Conservation (phyloP, 2,329 filamentous ascomycete species). For the Atkinsonella texensis region DNA sequence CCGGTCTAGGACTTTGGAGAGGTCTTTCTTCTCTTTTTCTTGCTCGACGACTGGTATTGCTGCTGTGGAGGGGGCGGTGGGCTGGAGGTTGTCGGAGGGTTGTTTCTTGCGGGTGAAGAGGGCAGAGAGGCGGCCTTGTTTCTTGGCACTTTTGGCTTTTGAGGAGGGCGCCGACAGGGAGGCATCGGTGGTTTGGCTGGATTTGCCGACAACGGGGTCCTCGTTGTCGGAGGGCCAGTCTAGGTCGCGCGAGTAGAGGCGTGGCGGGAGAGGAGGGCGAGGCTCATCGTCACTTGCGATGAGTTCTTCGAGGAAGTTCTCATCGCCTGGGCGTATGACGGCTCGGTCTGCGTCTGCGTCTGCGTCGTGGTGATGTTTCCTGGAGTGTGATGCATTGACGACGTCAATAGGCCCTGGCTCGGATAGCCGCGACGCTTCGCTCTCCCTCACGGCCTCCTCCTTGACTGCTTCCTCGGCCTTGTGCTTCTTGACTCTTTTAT, state of each 20-base stretch:
- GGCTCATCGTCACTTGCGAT: constrained; percentile 31
- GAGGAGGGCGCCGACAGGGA: constrained; percentile 12
- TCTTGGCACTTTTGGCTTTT: constrained; percentile 21
- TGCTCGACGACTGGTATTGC: constrained; percentile 28
- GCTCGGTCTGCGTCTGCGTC: constrained; percentile 17
- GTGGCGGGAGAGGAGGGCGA: constrained; percentile 44
- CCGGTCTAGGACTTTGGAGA: constrained; percentile 67
- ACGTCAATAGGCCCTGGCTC: constrained; percentile 5
- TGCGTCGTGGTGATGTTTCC: constrained; percentile 4
- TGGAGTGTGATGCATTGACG: constrained; percentile 1
- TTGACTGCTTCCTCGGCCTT: constrained; percentile 34
- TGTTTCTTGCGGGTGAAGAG: constrained; percentile 28
- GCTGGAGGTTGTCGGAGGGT: constrained; percentile 20
- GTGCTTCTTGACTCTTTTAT: constrained; percentile 51
- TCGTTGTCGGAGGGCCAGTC: constrained; percentile 30
- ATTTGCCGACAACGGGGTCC: constrained; percentile 16
- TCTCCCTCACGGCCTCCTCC: constrained; percentile 12
- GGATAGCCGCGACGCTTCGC: constrained; percentile 8
- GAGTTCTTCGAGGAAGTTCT: constrained; percentile 44
- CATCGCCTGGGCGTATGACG: constrained; percentile 44
- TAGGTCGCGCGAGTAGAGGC: constrained; percentile 36
- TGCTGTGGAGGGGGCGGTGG: constrained; percentile 15
- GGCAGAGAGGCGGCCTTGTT: constrained; percentile 22
- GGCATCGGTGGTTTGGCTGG: constrained; percentile 17
- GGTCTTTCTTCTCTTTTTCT: constrained; percentile 52